Conservation (phyloP, 495 filamentous ascomycete genomes). For the Paragyromitra xinjiangensis region DNA sequence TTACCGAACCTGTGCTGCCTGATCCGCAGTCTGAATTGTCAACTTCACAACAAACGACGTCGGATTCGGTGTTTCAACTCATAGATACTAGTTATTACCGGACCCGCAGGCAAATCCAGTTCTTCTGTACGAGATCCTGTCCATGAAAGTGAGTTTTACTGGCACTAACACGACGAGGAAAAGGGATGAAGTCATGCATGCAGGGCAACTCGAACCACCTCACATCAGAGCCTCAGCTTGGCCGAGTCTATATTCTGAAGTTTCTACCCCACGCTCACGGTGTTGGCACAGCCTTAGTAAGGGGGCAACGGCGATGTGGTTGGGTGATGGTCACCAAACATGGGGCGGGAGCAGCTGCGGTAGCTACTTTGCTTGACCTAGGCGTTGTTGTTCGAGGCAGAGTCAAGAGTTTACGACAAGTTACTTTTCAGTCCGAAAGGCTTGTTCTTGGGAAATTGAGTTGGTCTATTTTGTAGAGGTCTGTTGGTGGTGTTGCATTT, state of each 20-base stretch:
- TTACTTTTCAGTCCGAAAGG: neutral
- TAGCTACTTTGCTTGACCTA: neutral
- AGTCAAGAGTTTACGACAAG: neutral
- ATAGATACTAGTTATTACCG: neutral
- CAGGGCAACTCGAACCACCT: neutral
- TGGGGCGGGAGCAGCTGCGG: neutral
- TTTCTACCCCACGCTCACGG: neutral
- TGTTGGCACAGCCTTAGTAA: neutral
- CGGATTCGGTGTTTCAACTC: neutral
- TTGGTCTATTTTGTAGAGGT: slow-evolving; percentile 1
- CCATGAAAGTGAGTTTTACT: neutral
- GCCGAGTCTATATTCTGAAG: neutral
- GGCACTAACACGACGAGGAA: neutral
- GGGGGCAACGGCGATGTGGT: neutral
- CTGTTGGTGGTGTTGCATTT: no score
- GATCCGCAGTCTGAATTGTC: no score
- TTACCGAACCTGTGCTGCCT: no score
- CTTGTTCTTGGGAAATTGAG: neutral
- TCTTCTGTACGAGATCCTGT: neutral
- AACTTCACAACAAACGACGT: no score
- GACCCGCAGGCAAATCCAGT: neutral
- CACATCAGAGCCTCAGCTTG: neutral
- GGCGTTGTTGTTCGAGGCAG: neutral
- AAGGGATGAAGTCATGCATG: neutral
- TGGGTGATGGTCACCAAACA: neutral